phyloP scores from a whole-genome alignment of 2,329 filamentous ascomycete species.

The Ophiostoma sp. region DNA sequence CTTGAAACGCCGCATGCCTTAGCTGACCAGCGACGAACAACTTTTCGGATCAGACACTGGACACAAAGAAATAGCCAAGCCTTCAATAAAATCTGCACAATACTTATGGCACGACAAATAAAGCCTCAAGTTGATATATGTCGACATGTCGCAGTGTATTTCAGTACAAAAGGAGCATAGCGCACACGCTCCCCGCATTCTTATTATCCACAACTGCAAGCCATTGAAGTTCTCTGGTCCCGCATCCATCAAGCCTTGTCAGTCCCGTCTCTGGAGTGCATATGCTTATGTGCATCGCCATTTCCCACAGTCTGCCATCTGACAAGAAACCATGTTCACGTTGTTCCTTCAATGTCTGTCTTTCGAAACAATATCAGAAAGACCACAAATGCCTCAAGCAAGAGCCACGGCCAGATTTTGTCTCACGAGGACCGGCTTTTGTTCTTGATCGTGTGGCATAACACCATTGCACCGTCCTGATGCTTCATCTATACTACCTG shows the following conservation, averaged over 20 bases:
- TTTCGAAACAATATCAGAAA: background rate
- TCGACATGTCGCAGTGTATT: background rate
- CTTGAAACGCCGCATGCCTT: slow-evolving; percentile 2
- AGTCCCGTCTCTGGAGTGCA: background rate
- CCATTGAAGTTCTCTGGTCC: background rate
- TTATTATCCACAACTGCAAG: background rate
- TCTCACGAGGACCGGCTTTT: background rate
- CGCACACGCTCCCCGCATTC: background rate
- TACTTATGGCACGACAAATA: background rate
- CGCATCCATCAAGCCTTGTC: background rate
- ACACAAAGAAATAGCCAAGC: background rate
- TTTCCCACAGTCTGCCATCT: background rate
- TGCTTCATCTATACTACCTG: background rate
- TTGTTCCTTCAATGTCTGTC: background rate
- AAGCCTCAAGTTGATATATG: background rate
- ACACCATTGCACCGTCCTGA: background rate
- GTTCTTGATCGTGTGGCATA: background rate
- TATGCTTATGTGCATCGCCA: slow-evolving; percentile 3
- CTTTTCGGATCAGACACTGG: background rate
- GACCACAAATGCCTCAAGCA: background rate
- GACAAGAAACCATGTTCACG: background rate
- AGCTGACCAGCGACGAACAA: background rate
- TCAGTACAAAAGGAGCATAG: too few species aligned
- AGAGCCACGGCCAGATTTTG: background rate
- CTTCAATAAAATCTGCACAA: background rate